These are phyloP conservation scores for Trichoderma sp. DNA, from an alignment of 2,329 filamentous ascomycete genomes.

Conservation along the genomic window DNA sequence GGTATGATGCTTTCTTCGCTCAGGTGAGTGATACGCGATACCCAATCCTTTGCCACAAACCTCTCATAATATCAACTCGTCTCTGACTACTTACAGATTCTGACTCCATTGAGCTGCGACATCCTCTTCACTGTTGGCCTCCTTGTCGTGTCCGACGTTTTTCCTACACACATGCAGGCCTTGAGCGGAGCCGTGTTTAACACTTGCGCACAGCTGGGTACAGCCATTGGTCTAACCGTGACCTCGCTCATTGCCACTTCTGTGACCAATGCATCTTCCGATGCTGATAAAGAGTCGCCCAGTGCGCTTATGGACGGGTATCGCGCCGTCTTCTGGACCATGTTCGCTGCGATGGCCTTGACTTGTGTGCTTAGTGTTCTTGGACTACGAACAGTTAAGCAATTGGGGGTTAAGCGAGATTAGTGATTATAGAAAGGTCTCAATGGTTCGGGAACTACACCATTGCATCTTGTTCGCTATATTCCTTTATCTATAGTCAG, in stretches of 20 bases:
- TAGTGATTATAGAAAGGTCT: not conserved
- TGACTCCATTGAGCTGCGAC: conserved; percentile 49
- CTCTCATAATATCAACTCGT: not conserved
- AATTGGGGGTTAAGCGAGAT: conserved; percentile 3
- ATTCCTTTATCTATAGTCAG: not conserved
- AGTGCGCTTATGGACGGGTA: conserved; percentile 53
- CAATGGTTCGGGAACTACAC: not conserved
- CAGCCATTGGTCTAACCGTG: conserved; percentile 52
- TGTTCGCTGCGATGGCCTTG: conserved; percentile 49
- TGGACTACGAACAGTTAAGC: conserved; percentile 5
- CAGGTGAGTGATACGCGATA: conserved; percentile 32
- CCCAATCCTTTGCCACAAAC: not conserved
- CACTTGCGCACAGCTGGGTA: conserved; percentile 60
- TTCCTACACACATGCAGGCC: conserved; percentile 60
- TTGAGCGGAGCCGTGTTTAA: conserved; percentile 66
- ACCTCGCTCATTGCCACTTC: conserved; percentile 50
- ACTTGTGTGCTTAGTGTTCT: conserved; percentile 33
- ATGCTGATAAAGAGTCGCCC: conserved; percentile 34
- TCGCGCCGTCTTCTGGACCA: conserved; percentile 54
- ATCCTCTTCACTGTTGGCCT: conserved; percentile 61
- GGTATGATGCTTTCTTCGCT: conserved; percentile 51
- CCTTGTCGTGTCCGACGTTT: conserved; percentile 58
- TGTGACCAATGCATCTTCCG: conserved; percentile 41
- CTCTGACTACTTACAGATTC: conserved; percentile 31
- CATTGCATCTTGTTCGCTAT: not conserved